Conservation (phyloP, 2,329 filamentous ascomycete species). For the Exophiala viscosa region DNA sequence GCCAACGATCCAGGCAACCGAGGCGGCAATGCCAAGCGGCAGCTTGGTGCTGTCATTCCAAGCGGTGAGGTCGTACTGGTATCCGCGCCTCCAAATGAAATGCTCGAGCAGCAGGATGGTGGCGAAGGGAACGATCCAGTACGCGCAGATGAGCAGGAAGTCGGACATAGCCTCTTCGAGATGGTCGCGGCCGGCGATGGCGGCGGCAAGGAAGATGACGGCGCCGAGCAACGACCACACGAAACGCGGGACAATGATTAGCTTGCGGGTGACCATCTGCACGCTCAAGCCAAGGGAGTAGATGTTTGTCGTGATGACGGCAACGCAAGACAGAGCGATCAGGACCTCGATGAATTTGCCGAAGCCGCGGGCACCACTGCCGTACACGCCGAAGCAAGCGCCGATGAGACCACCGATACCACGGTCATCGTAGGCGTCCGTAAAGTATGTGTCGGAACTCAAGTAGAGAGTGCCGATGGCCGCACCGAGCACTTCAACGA, state of each 20-base stretch:
- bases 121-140: constrained; percentile 65
- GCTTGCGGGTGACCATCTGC: constrained; percentile 60
- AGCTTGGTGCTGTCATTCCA: constrained; percentile 60
- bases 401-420: constrained; percentile 25
- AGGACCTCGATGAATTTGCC: constrained; percentile 65
- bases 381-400: constrained; percentile 11
- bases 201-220: constrained; percentile 62
- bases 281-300: constrained; percentile 64
- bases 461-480: constrained; percentile 16
- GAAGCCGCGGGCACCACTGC: constrained; percentile 44
- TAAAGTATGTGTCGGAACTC: constrained; percentile 11
- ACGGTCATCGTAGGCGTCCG: constrained; percentile 11
- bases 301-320: constrained; percentile 62
- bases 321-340: constrained; percentile 60
- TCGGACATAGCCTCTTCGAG: constrained; percentile 65
- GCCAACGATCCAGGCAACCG: constrained; percentile 59
- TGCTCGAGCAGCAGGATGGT: constrained; percentile 58
- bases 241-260: constrained; percentile 57
- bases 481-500: constrained; percentile 23
- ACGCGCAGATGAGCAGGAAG: constrained; percentile 67
- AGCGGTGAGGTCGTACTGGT: constrained; percentile 54
- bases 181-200: constrained; percentile 59
- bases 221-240: constrained; percentile 62
- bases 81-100: constrained; percentile 55
- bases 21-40: constrained; percentile 60